Evolutionary conservation across 176 grass and related monocot species (phyloP), one percentile per base, ranked within the genome.

Genomic region (Stipa capillata): DNA sequence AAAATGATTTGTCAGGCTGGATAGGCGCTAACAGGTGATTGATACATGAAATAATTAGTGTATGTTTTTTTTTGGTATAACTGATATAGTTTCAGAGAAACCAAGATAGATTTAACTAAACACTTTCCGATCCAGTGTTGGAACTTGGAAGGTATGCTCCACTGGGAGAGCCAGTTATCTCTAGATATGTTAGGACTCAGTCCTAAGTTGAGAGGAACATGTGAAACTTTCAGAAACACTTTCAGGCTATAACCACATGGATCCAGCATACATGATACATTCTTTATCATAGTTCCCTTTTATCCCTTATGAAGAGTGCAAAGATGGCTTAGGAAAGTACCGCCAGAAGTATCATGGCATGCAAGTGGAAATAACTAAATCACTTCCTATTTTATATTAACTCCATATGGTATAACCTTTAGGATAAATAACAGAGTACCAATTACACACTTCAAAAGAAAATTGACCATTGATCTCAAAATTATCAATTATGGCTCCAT

Each of bases 1-100:
- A 92, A 85, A 97, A 90, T 97, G 91, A 97, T 90, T 78, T 97
- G 39, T 57, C 87, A 49, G 90, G 89, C 41, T 97, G 94, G 94
- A 97, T 97, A 52, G 83, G 79, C 33, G 83, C 94, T 80, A 97
- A 97, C 89, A 94, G 94, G 91, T 94, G 12, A 36, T 43, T 80
- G 3, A 11, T 59, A 36, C 69, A 60, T 58, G 35, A 66, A 70
- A 72, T 76, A 69, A 55, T 71, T 78, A 47, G 17, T 72, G 17
- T 49, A 36, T 78, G 11, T 58, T 25, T 53, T 50, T 1, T 40
- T 47, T 45, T 6, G 35, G 4, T 18, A 50, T 79, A 10, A 41
- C 35, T 11, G 27, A 70, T 82, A 36, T 36, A 65, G 14, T 60
- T 65, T 35, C 1, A 23, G 37, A 48, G 6, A 80, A 73, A 65